Conservation (phyloP, 2,329 filamentous ascomycete genomes). For the Fusarium multiceps region DNA sequence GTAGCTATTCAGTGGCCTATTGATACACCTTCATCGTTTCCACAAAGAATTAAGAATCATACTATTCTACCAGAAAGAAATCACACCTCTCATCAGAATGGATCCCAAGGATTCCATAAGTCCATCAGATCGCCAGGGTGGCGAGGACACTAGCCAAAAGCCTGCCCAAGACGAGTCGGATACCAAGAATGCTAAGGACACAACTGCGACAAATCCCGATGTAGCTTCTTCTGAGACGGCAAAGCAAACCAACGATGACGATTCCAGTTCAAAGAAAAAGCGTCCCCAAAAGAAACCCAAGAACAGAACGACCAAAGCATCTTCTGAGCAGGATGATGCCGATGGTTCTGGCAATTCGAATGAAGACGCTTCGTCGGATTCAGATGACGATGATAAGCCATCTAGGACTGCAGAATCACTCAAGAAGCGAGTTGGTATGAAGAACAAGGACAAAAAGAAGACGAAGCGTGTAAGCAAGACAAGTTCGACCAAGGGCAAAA, state of each 20-base stretch:
- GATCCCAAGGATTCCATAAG: conserved; percentile 30
- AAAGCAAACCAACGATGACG: conserved; percentile 19
- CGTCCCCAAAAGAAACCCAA: conserved; percentile 26
- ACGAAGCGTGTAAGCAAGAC: conserved; percentile 4
- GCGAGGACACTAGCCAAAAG: conserved; percentile 29
- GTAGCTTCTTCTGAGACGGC: conserved; percentile 13
- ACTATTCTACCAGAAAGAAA: too few relatives aligned
- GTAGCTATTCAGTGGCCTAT: background rate
- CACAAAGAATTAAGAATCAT: background rate
- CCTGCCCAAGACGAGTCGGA: conserved; percentile 29
- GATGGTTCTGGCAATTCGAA: conserved; percentile 26
- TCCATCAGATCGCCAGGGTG: conserved; percentile 35
- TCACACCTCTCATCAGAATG: conserved; percentile 20
- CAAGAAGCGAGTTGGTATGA: conserved; percentile 31
- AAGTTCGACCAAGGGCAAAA: conserved; percentile 19
- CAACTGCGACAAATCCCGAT: conserved; percentile 14
- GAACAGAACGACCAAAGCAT: conserved; percentile 4
- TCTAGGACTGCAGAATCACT: background rate
- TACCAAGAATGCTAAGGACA: conserved; percentile 19
- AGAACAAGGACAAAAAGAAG: conserved; percentile 27
- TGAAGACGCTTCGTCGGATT: conserved; percentile 27
- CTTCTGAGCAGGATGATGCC: conserved; percentile 14
- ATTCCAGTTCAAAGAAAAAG: conserved; percentile 29
- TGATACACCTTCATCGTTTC: background rate
- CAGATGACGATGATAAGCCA: conserved; percentile 28